phyloP scores from a whole-genome alignment of 2,329 filamentous ascomycete genomes.

The Sclerotinia minor region DNA sequence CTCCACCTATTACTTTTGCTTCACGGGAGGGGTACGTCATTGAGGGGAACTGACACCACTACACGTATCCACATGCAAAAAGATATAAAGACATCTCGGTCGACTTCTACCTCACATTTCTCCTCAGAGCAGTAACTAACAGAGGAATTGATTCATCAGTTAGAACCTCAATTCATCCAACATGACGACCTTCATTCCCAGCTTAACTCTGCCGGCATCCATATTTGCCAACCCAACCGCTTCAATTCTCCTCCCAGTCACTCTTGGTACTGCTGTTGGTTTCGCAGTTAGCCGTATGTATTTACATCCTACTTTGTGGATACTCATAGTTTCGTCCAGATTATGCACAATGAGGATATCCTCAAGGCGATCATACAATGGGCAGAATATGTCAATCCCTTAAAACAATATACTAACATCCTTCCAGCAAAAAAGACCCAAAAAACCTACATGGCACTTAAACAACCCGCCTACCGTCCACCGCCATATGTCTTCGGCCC shows the following conservation, averaged over 20 bases:
- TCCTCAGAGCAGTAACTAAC: background rate
- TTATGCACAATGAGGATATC: background rate
- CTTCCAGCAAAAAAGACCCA: conserved; percentile 57
- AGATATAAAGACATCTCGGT: background rate
- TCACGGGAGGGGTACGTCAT: conserved; percentile 14
- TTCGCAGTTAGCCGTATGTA: conserved; percentile 64
- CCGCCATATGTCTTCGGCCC: conserved; percentile 64
- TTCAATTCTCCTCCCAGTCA: conserved; percentile 74
- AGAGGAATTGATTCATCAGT: background rate
- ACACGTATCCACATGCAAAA: conserved; percentile 1
- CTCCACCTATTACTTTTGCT: conserved; percentile 13
- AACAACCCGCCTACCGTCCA: conserved; percentile 65
- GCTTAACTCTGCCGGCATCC: conserved; percentile 69
- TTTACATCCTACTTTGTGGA: background rate
- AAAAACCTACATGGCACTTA: conserved; percentile 63
- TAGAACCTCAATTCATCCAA: conserved; percentile 32
- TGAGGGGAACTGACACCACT: conserved; percentile 7
- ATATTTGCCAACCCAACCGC: conserved; percentile 71
- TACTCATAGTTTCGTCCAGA: background rate
- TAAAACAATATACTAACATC: background rate
- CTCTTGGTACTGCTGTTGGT: conserved; percentile 71
- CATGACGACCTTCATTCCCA: conserved; percentile 82
- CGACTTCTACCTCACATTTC: background rate
- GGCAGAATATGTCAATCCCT: too few species aligned
- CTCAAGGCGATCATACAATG: background rate